Percentiles rank a stretch among this genome's conserved stretches.
Conservation (phyloP, 2,329 filamentous ascomycete genomes). For the Fusarium cicatricum region DNA sequence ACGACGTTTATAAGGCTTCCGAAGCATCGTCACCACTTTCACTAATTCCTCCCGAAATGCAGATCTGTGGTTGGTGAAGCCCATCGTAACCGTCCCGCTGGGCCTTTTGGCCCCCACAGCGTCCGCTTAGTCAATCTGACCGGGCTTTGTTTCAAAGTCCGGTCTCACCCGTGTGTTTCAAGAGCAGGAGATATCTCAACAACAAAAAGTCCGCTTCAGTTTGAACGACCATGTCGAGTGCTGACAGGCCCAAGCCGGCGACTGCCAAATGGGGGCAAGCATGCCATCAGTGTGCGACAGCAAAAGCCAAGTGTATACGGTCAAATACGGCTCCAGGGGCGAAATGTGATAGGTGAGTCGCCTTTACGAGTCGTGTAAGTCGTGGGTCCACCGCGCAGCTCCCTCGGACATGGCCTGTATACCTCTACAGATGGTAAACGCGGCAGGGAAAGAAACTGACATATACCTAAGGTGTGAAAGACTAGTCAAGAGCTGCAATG, state of each 20-base stretch:
- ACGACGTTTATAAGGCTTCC: constrained; percentile 30
- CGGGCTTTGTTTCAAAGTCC: constrained; percentile 32
- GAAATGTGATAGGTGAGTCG: constrained; percentile 57
- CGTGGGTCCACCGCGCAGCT: constrained; percentile 13
- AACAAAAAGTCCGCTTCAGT: constrained; percentile 34
- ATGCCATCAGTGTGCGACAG: constrained; percentile 56
- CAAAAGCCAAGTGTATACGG: constrained; percentile 61
- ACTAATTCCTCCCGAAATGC: background rate
- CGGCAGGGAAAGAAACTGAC: constrained; percentile 16
- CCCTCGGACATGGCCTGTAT: constrained; percentile 20
- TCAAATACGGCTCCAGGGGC: constrained; percentile 47
- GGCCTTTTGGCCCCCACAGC: background rate
- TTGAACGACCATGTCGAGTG: constrained; percentile 18
- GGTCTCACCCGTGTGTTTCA: constrained; percentile 5
- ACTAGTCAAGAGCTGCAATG: constrained; percentile 56
- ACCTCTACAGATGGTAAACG: constrained; percentile 6
- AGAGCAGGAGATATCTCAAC: constrained; percentile 2
- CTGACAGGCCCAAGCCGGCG: constrained; percentile 43
- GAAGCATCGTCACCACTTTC: constrained; percentile 6
- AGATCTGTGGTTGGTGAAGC: constrained; percentile 8
- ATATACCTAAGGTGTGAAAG: constrained; percentile 53
- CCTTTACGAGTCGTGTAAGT: constrained; percentile 12
- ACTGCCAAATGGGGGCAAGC: constrained; percentile 60
- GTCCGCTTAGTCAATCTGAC: constrained; percentile 1
- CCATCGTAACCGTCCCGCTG: constrained; percentile 10